Evolutionary conservation across 2,329 filamentous ascomycete genomes (phyloP), one percentile per base, ranked within the genome.

Genomic region (Botrytis galanthina): DNA sequence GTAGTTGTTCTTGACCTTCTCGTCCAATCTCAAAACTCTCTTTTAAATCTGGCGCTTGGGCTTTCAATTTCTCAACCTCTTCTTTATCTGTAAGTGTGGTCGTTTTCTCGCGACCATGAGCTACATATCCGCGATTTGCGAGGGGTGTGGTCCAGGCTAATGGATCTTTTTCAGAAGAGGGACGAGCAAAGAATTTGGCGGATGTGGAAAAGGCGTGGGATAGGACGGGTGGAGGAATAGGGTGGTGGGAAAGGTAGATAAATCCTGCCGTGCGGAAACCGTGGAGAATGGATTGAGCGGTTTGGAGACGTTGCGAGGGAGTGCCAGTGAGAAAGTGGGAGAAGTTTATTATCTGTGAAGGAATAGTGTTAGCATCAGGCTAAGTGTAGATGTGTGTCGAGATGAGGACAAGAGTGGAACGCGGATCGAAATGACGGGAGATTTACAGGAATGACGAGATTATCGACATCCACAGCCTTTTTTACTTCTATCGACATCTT

Each of bases 251-350:
- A 57, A 97, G 88, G 83, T 97, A 97, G 80, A 98, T 88, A 85
- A 98, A 97, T 73, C 95, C 95, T 3, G 94, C 92, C 1, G 88
- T 91, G 79, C 94, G 92, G 84, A 98, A 97, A 60, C 93, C 94
- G 71, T 89, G 81, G 20, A 95, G 89, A 77, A 97, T 90, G 59
- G 91, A 89, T 71, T 89, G 83, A 35, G 94, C 94, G 1, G 92
- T 90, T 61, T 87, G 83, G 69, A 86, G 84, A 78, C 91, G 92
- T 77, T 92, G 85, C 16, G 85, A 79, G 0, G 87, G 84, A 32
- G 87, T 86, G 48, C 92, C 92, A 73, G 86, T 82, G 37, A 93
- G 88, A 82, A 95, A 96, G 61, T 86, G 86, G 20, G 88, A 89
- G 81, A 97, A 95, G 85, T 97, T 90, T 80, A 95, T 92, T 78